These are phyloP conservation scores for Tetrahymena malaccensis DNA, from an alignment of 73 alveolate species.

Conservation along the genomic window DNA sequence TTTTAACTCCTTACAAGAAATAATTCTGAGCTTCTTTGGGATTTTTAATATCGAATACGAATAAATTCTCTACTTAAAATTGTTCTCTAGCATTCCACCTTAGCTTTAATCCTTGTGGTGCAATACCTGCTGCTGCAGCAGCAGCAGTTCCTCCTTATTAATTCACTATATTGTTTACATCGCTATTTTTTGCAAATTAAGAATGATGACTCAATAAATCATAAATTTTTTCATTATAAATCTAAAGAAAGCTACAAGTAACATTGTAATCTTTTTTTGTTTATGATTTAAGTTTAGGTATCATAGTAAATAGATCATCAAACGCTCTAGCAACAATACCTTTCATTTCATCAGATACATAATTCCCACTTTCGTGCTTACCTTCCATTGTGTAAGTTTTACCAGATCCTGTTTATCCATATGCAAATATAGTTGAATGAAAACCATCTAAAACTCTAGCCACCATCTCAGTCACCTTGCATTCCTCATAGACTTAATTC, in stretches of 20 bases:
- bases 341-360: neutral
- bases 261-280: conserved; percentile 41
- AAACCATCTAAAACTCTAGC: conserved; percentile 78
- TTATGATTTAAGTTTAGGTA: conserved; percentile 8
- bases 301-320: conserved; percentile 22
- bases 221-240: conserved; percentile 74
- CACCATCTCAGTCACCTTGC: conserved; percentile 61
- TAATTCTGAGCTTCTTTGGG: conserved; percentile 66
- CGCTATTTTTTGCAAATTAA: neutral
- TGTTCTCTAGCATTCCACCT: conserved; percentile 75
- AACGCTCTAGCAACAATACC: conserved; percentile 7
- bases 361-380: conserved; percentile 39
- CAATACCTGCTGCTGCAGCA: neutral
- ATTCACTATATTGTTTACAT: neutral
- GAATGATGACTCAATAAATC: conserved; percentile 60
- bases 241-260: conserved; percentile 60
- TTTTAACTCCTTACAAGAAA: conserved; percentile 74
- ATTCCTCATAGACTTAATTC: conserved; percentile 55
- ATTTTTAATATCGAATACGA: conserved; percentile 52
- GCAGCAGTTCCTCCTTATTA: neutral
- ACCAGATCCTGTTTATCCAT: conserved; percentile 96
- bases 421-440: conserved; percentile 89
- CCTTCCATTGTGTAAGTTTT: conserved; percentile 96
- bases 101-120: conserved; percentile 41
- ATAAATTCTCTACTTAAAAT: conserved; percentile 69